Conservation (phyloP, 2,329 filamentous ascomycete species). For the Talaromyces sp. region DNA sequence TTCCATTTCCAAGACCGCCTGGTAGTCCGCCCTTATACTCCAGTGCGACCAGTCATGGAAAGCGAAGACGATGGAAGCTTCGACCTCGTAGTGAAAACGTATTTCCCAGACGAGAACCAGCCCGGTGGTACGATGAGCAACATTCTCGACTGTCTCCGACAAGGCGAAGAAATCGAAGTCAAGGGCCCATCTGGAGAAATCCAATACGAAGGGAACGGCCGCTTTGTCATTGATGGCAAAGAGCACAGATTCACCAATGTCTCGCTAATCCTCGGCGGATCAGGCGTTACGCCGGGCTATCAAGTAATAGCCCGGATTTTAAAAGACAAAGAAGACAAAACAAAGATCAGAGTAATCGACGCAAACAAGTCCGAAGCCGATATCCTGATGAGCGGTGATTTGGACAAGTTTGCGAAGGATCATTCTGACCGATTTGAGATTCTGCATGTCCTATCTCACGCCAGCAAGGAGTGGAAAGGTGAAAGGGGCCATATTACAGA, state of each 20-base stretch:
- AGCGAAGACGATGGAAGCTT: conserved; percentile 41
- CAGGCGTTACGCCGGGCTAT: conserved; percentile 49
- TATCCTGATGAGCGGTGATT: conserved; percentile 40
- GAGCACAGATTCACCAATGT: conserved; percentile 39
- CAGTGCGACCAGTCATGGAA: conserved; percentile 40
- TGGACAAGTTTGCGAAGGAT: conserved; percentile 36
- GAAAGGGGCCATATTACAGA: conserved; percentile 40
- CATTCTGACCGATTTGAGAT: conserved; percentile 37
- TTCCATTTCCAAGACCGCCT: conserved; percentile 49
- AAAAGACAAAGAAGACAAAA: conserved; percentile 25
- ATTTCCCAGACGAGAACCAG: conserved; percentile 42
- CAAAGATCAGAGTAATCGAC: conserved; percentile 40
- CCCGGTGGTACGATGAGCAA: conserved; percentile 51
- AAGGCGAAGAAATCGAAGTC: conserved; percentile 47
- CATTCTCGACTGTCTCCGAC: conserved; percentile 45
- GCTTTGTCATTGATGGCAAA: conserved; percentile 41
- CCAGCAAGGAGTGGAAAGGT: conserved; percentile 41
- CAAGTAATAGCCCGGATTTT: conserved; percentile 43
- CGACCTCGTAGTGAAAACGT: conserved; percentile 47
- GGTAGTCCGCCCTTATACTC: conserved; percentile 48
- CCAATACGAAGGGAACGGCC: conserved; percentile 41
- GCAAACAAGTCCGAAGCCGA: conserved; percentile 45
- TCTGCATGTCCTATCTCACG: conserved; percentile 43
- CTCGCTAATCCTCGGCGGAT: conserved; percentile 46
- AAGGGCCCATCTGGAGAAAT: conserved; percentile 49